Conservation (phyloP, 108 stramenopile species). For the Pseudonitzschia multiseries region DNA sequence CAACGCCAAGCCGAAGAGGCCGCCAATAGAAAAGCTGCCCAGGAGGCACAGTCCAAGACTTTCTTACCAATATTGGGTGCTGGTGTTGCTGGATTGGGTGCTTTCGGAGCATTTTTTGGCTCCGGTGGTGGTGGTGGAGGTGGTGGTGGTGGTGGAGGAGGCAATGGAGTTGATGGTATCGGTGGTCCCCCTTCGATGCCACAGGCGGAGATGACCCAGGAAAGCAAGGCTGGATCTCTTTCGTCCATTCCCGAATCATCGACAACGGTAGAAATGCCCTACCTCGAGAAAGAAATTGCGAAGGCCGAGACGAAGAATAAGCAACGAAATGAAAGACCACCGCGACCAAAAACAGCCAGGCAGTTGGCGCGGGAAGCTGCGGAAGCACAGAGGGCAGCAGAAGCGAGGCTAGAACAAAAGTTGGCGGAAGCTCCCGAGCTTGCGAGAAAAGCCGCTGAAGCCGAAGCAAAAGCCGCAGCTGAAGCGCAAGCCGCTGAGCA, state of each 20-base stretch:
- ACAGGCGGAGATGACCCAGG: not conserved
- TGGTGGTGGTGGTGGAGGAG: not conserved
- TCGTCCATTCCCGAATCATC: not conserved
- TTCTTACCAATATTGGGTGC: not conserved
- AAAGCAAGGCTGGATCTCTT: not conserved
- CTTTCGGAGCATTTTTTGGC: constrained; percentile 10
- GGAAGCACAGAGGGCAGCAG: constrained; percentile 12
- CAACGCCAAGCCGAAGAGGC: not conserved
- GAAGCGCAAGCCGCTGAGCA: not conserved
- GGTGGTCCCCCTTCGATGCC: not conserved
- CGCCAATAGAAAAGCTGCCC: not conserved
- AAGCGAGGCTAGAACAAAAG: constrained; percentile 6
- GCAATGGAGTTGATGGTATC: not conserved
- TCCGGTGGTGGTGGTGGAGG: not conserved
- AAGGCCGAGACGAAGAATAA: constrained; percentile 14
- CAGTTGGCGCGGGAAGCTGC: not conserved
- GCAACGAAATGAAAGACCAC: not conserved
- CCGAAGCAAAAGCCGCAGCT: constrained; percentile 5
- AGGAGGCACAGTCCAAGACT: not conserved
- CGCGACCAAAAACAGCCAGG: not conserved
- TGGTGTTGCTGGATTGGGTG: constrained; percentile 10
- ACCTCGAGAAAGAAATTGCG: constrained; percentile 11
- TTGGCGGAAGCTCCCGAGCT: constrained; percentile 5
- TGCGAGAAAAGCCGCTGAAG: constrained; percentile 6
- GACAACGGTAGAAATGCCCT: constrained; percentile 8